Conservation (phyloP, 2,329 filamentous ascomycete genomes). For the Fusarium sp. region DNA sequence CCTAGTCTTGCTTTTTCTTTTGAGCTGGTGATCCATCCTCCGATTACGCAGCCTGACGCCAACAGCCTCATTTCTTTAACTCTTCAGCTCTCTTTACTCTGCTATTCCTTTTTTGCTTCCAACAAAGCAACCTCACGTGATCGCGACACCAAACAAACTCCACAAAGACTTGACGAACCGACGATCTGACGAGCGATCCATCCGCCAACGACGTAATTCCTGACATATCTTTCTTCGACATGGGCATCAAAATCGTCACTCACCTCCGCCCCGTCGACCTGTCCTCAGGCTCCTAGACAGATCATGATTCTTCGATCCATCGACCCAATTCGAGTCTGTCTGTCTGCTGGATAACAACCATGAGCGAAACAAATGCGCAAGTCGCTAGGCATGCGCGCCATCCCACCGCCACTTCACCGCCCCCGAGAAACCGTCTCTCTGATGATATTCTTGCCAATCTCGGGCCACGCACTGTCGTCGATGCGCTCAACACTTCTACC, state of each 20-base stretch:
- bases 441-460: constrained; percentile 75
- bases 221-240: constrained; percentile 47
- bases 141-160: constrained; percentile 16
- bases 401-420: constrained; percentile 58
- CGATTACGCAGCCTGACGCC: constrained; percentile 21
- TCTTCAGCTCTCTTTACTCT: constrained; percentile 14
- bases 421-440: constrained; percentile 59
- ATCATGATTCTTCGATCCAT: constrained; percentile 48
- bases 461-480: constrained; percentile 72
- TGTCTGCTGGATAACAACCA: constrained; percentile 48
- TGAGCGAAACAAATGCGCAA: constrained; percentile 54
- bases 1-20: constrained; percentile 27
- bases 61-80: constrained; percentile 25
- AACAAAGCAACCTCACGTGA: constrained; percentile 29
- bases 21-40: constrained; percentile 9
- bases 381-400: constrained; percentile 55
- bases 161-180: constrained; percentile 14
- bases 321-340: constrained; percentile 31
- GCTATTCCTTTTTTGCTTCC: constrained; percentile 19
- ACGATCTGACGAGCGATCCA: constrained; percentile 18
- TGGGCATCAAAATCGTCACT: constrained; percentile 48
- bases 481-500: constrained; percentile 69
- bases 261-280: constrained; percentile 43
- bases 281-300: constrained; percentile 50
- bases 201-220: constrained; percentile 30